Base-by-base conservation (phyloP, 371 early-diverging fungal genomes). In the Apophysomyces ossiformis region DNA sequence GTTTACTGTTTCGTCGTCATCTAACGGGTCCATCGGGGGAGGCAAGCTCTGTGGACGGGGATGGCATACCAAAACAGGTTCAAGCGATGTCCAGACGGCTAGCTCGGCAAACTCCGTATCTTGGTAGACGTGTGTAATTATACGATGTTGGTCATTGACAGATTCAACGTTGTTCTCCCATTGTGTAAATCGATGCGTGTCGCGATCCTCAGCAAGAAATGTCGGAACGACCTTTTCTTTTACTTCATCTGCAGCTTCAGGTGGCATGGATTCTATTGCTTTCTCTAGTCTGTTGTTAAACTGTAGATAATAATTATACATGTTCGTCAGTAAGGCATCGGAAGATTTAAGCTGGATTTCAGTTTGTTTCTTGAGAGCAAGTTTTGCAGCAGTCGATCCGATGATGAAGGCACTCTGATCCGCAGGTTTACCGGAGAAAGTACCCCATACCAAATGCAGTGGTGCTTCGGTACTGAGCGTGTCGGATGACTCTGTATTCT, bases 141-240 rank as follows among this genome's bases (percentile, higher is more conserved):
- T 67, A 8, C 70, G 60, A 18, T 74, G 64, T 59, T 69, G 57
- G 36, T 64, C 65, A 32, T 65, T 65, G 59, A 79, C 57, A 36
- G 72, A 58, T 44, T 76, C 76, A 9, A 74, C 65, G 38, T 71
- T 62, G 59, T 79, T 79, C 15, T 58, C 61, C 79, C 79, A 79
- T 9, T 46, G 39, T 8, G 57, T 36, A 15, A 78, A 73, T 7
- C 73, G 69, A 2, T 62, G 60, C 11, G 58, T 61, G 11, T 58
- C 54, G 5, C 38, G 60, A 54, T 70, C 58, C 8, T 72, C 72
- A 8, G 58, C 63, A 21, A 78, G 64, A 56, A 78, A 75, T 11
- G 60, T 57, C 11, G 77, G 77, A 6, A 65, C 60, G 1, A 41
- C 60, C 36, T 67, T 70, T 8, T 66, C 65, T 4, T 46, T 37